These are phyloP conservation scores for Blastobotrys americana DNA, from an alignment of 805 yeast genomes.

Conservation along the genomic window DNA sequence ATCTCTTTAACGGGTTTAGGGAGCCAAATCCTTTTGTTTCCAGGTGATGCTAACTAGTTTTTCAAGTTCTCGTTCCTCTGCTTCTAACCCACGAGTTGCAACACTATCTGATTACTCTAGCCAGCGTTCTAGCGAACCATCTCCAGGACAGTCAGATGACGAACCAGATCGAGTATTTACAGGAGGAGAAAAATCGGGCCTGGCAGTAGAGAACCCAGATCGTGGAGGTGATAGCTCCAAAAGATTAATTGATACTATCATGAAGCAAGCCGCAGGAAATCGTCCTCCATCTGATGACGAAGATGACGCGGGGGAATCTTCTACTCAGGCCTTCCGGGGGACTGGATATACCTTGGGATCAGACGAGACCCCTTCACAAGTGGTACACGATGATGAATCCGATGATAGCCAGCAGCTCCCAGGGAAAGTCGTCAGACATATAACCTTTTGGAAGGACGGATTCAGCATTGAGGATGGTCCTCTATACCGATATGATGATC, in stretches of 20 bases:
- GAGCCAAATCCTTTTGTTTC: too few relatives aligned
- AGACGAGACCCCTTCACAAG: constrained; percentile 21
- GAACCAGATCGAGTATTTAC: constrained; percentile 41
- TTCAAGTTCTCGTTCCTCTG: too few relatives aligned
- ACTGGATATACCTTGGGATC: constrained; percentile 32
- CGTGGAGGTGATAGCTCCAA: constrained; percentile 18
- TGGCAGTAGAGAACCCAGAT: constrained; percentile 68
- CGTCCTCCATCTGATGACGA: constrained; percentile 13
- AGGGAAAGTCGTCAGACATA: constrained; percentile 63
- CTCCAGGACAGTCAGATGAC: constrained; percentile 28
- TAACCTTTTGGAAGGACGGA: constrained; percentile 95
- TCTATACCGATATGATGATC: constrained; percentile 83
- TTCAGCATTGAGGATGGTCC: constrained; percentile 92
- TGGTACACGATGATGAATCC: constrained; percentile 14
- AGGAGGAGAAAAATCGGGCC: constrained; percentile 65
- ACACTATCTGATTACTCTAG: constrained; percentile 27
- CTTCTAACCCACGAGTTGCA: constrained; percentile 20
- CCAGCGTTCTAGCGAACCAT: constrained; percentile 26
- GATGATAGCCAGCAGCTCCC: constrained; percentile 18
- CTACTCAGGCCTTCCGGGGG: constrained; percentile 20
- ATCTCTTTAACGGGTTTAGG: too few relatives aligned
- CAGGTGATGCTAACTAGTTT: too few relatives aligned
- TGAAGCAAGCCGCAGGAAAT: constrained; percentile 26
- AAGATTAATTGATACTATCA: constrained; percentile 30
- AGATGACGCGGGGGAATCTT: constrained; percentile 16